These are phyloP conservation scores for Pseudohalonectria lignicola DNA, from an alignment of 2,329 filamentous ascomycete species.

Conservation along the genomic window DNA sequence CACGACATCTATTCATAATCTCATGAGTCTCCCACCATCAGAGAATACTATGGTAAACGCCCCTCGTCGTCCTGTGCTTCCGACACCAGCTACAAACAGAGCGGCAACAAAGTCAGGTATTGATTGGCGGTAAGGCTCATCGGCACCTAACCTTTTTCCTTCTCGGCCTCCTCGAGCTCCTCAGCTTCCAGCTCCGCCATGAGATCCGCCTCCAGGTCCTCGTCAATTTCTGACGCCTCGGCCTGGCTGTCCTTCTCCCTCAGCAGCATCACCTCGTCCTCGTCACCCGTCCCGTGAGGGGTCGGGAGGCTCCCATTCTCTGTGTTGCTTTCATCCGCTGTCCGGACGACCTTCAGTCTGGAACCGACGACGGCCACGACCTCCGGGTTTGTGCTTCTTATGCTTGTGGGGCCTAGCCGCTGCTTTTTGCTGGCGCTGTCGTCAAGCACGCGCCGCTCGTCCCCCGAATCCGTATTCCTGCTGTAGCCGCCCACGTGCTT, in stretches of 20 bases:
- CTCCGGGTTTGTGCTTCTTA: no score
- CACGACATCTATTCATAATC: no score
- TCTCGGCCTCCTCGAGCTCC: constrained; percentile 12
- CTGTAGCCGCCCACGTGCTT: constrained; percentile 1
- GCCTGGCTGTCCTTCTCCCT: constrained; percentile 15
- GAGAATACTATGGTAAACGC: no score
- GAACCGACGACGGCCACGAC: no score
- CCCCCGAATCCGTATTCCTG: constrained; percentile 1
- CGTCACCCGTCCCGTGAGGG: constrained; percentile 28
- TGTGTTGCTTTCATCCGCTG: constrained; percentile 13
- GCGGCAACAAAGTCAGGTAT: no score
- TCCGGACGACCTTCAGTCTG: constrained; percentile 32
- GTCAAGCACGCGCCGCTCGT: neutral
- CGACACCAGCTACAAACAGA: neutral
- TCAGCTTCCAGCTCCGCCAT: constrained; percentile 45
- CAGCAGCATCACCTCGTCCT: constrained; percentile 20
- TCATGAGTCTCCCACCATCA: neutral
- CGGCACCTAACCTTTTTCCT: constrained; percentile 7
- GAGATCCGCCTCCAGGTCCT: constrained; percentile 52
- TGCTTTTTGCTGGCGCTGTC: constrained; percentile 18
- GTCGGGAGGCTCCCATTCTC: constrained; percentile 27
- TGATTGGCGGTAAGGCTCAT: no score
- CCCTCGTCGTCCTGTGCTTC: no score
- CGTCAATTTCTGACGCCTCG: constrained; percentile 24
- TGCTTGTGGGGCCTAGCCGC: constrained; percentile 24